These are phyloP conservation scores for Diphasiastrum complanatum DNA, from an alignment of 83 land plant species.

Conservation along the genomic window DNA sequence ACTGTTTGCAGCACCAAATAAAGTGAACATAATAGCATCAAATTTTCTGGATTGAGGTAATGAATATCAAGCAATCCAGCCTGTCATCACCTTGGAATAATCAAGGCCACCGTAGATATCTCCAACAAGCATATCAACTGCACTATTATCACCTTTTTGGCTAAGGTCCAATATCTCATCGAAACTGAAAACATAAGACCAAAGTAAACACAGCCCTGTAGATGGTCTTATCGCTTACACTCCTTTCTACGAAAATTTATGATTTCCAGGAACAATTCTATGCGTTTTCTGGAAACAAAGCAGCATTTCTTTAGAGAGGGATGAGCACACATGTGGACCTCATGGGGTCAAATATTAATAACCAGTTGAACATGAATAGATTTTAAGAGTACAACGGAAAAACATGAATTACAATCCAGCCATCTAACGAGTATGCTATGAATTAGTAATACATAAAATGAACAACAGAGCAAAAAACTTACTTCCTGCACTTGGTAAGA, in stretches of 20 bases:
- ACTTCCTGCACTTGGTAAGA: constrained; percentile 87
- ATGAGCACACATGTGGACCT: too few relatives aligned
- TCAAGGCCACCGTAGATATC: constrained; percentile 94
- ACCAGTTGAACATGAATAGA: too few relatives aligned
- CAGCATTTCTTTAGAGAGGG: too few relatives aligned
- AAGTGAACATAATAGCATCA: not conserved
- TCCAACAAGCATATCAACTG: constrained; percentile 95
- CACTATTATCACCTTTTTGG: constrained; percentile 77
- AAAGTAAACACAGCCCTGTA: not conserved
- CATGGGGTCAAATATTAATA: too few relatives aligned
- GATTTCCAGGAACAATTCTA: too few relatives aligned
- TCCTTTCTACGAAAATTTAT: too few relatives aligned
- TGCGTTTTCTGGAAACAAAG: too few relatives aligned
- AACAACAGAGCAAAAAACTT: not conserved
- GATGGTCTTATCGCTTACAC: not conserved
- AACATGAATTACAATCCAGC: too few relatives aligned
- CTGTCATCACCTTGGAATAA: constrained; percentile 80
- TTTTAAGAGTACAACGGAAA: too few relatives aligned
- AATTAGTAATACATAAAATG: too few relatives aligned
- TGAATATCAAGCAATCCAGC: not conserved
- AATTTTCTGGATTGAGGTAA: not conserved
- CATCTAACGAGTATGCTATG: too few relatives aligned
- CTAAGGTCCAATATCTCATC: constrained; percentile 92
- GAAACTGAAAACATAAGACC: constrained; percentile 54
- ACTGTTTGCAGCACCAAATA: too few relatives aligned